A percentile compares a stretch with the other conserved stretches of the same genome.
Conservation (phyloP, 139 green algal genomes). For the Closterium sp. region DNA sequence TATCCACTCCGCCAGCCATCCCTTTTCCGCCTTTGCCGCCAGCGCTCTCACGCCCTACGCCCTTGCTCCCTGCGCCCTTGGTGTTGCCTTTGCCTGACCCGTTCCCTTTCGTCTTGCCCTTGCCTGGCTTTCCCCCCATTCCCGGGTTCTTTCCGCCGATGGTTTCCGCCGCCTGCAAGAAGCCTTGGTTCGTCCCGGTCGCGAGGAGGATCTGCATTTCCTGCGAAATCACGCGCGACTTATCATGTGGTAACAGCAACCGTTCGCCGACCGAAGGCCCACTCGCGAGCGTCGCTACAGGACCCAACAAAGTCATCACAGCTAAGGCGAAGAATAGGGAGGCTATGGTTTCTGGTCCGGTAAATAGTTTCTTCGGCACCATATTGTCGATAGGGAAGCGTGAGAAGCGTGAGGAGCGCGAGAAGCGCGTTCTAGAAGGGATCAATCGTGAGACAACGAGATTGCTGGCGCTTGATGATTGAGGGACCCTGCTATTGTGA, state of each 20-base stretch:
- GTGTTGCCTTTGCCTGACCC: too few species aligned
- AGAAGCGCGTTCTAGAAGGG: too few species aligned
- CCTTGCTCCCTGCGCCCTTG: neutral
- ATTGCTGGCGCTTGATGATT: neutral
- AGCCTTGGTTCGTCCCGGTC: neutral
- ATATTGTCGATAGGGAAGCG: neutral
- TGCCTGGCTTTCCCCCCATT: neutral
- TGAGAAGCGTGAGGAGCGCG: too few species aligned
- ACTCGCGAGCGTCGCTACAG: neutral
- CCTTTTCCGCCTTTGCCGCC: neutral
- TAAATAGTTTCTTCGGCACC: neutral
- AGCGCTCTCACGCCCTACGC: neutral
- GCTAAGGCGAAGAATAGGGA: neutral
- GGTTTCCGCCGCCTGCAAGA: neutral
- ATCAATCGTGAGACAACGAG: neutral
- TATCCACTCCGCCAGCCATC: neutral
- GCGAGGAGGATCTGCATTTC: neutral
- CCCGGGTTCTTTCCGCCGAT: neutral
- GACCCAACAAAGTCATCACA: neutral
- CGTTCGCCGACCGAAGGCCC: neutral
- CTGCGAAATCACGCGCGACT: neutral
- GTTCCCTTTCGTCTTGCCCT: too few species aligned
- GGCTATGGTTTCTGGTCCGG: neutral
- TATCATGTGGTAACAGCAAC: neutral
- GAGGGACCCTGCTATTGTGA: neutral